Evolutionary conservation across 768 basidiomycete species (phyloP), one percentile per base, ranked within the genome.

Genomic region (Boletellus ananas): DNA sequence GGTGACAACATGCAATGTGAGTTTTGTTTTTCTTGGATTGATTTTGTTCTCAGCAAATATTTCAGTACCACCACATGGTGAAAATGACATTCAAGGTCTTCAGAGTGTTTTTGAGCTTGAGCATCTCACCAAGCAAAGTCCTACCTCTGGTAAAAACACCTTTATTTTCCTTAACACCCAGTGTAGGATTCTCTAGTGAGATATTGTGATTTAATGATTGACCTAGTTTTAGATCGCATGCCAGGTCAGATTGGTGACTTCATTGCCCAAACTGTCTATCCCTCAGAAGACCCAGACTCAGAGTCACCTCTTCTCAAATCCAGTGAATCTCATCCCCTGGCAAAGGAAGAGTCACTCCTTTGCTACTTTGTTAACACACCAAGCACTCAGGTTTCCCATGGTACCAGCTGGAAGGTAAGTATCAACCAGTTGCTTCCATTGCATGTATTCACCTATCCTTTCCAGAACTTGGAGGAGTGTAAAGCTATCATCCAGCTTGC

Each of bases 91-190:
- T 35, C 63, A 75, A 49, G 77, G 76, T 2, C 72, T 91, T 12
- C 74, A 85, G 53, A 90, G 87, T 58, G 79, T 92, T 10, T 91
- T 92, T 78, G 89, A 91, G 52, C 61, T 87, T n/a, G 42, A 67
- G 0, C 85, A 91, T 60, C 72, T 93, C 3, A 60, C n/a, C 1
- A 49, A 52, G 10, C 46, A 64, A 4, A 62, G 69, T 10, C 11
- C 51, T 10, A 14, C 36, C 8, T 57, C 36, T 45, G 39, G 53
- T 45, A 60, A 65, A 13, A 64, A 63, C 3, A 58, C 70, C 21
- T 71, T 75, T 3, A 51, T 79, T 4, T 82, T 91, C 53, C 71
- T 92, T 34, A 72, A 89, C 54, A 89, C 75, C 1, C 90, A 91
- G 68, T 92, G 90, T 89, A 64, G 59, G 79, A 64, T 35, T 50